Percentiles rank a stretch among this genome's conserved stretches.
Evolutionary conservation across 2,329 filamentous ascomycete species (phyloP).

Genomic region (Pleurostoma richardsiae): DNA sequence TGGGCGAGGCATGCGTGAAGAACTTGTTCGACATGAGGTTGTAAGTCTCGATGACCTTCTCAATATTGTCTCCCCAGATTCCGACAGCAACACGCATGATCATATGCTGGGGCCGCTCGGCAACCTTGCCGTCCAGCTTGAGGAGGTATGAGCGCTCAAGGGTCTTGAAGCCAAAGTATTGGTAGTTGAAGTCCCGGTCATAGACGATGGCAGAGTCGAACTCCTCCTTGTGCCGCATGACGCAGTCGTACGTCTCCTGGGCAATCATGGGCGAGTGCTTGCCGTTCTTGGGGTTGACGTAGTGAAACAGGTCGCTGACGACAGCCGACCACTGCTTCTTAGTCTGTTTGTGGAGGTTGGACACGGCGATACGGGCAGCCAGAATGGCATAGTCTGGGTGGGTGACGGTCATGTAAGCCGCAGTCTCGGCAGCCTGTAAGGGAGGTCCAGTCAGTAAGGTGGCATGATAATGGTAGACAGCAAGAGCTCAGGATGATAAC

Average conservation of each 20-base stretch:
- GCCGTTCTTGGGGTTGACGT: slow-evolving; percentile 90
- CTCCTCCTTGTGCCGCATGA: slow-evolving; percentile 95
- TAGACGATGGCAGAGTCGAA: slow-evolving; percentile 99
- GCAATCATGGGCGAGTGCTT: slow-evolving; percentile 91
- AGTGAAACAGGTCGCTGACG: slow-evolving; percentile 88
- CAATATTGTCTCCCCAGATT: slow-evolving; percentile 92
- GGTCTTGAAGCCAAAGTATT: slow-evolving; percentile 99
- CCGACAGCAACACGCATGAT: slow-evolving; percentile 98
- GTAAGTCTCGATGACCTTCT: slow-evolving; percentile 95
- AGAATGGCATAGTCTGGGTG: slow-evolving; percentile 99
- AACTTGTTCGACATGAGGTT: slow-evolving; percentile 98
- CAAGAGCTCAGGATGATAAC: not conserved
- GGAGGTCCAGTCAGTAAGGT: slow-evolving; percentile 1
- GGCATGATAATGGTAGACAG: not conserved
- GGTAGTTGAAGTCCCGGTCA: slow-evolving; percentile 99
- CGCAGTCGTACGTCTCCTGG: slow-evolving; percentile 79
- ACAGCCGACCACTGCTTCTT: slow-evolving; percentile 99
- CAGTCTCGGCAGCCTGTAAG: slow-evolving; percentile 87
- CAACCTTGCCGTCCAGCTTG: slow-evolving; percentile 91
- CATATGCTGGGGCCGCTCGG: slow-evolving; percentile 97
- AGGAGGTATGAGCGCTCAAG: slow-evolving; percentile 96
- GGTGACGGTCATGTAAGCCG: slow-evolving; percentile 99
- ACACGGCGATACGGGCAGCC: slow-evolving; percentile 95
- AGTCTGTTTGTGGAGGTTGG: slow-evolving; percentile 99
- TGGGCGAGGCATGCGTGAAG: slow-evolving; percentile 97